Percentiles rank a stretch among this genome's conserved stretches.
phyloP scores from a whole-genome alignment of 192 early-diverging fungal species.

The Linnemannia elongata region DNA sequence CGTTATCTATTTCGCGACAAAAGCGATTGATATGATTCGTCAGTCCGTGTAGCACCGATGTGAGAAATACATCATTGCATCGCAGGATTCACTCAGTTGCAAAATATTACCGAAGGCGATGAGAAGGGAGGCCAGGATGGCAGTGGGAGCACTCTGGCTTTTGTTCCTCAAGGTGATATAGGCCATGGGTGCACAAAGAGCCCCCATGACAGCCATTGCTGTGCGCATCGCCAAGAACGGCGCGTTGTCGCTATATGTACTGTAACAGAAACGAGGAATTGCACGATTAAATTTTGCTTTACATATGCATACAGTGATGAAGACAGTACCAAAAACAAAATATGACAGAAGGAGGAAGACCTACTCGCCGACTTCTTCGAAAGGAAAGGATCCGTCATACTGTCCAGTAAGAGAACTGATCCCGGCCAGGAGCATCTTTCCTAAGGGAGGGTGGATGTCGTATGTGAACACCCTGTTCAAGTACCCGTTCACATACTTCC shows the following conservation, averaged over 20 bases:
- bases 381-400: slow-evolving; percentile 90
- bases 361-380: slow-evolving; percentile 87
- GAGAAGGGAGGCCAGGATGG: slow-evolving; percentile 78
- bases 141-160: slow-evolving; percentile 79
- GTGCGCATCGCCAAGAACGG: slow-evolving; percentile 86
- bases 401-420: slow-evolving; percentile 74
- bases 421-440: slow-evolving; percentile 63
- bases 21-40: too few relatives aligned
- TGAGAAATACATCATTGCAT: neutral
- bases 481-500: slow-evolving; percentile 78
- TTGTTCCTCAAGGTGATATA: slow-evolving; percentile 83
- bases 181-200: slow-evolving; percentile 82
- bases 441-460: slow-evolving; percentile 57
- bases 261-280: neutral
- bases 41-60: neutral
- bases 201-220: slow-evolving; percentile 81
- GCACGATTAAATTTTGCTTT: slow-evolving; percentile 17
- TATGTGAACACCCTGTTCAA: slow-evolving; percentile 75
- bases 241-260: slow-evolving; percentile 51
- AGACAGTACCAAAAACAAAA: slow-evolving; percentile 21
- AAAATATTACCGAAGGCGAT: slow-evolving; percentile 76
- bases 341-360: neutral
- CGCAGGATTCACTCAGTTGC: neutral
- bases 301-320: slow-evolving; percentile 56
- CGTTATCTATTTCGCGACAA: slow-evolving; percentile 74